phyloP scores from a whole-genome alignment of 192 early-diverging fungal genomes.

The Entomortierella beljakovae region DNA sequence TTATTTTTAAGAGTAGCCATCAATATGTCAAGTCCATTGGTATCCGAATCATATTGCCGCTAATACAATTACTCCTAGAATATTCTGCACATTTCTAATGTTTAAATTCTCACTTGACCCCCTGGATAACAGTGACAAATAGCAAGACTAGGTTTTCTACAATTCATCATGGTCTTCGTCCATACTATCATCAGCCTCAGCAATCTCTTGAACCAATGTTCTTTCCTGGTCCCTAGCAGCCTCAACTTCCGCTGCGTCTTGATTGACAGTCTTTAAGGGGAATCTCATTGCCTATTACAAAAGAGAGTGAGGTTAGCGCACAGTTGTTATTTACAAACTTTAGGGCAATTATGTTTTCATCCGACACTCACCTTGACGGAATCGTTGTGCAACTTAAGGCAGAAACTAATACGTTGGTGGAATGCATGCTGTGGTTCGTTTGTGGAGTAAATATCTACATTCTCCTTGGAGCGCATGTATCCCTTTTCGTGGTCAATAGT shows the following conservation, averaged over 20 bases:
- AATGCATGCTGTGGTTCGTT: slow-evolving; percentile 97
- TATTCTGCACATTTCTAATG: too few relatives aligned
- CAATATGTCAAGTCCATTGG: too few relatives aligned
- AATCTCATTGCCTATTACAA: slow-evolving; percentile 87
- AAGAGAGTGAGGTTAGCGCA: slow-evolving; percentile 8
- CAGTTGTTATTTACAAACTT: neutral
- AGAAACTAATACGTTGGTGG: slow-evolving; percentile 94
- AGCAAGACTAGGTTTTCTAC: too few relatives aligned
- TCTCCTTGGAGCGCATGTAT: slow-evolving; percentile 94
- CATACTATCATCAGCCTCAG: slow-evolving; percentile 87
- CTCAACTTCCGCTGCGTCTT: slow-evolving; percentile 84
- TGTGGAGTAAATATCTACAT: slow-evolving; percentile 95
- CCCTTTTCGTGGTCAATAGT: slow-evolving; percentile 94
- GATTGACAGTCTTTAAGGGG: slow-evolving; percentile 87
- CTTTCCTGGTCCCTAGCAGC: slow-evolving; percentile 91
- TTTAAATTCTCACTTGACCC: too few relatives aligned
- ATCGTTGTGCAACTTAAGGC: slow-evolving; percentile 96
- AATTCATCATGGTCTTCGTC: slow-evolving; percentile 74
- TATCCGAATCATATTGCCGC: too few relatives aligned
- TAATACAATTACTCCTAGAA: too few relatives aligned
- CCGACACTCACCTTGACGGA: slow-evolving; percentile 79
- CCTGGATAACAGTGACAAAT: too few relatives aligned
- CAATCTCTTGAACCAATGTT: slow-evolving; percentile 93
- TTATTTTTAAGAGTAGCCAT: too few relatives aligned
- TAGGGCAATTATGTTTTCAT: neutral